Conservation (phyloP, 805 yeast species). For the Schwanniomyces sp. region DNA sequence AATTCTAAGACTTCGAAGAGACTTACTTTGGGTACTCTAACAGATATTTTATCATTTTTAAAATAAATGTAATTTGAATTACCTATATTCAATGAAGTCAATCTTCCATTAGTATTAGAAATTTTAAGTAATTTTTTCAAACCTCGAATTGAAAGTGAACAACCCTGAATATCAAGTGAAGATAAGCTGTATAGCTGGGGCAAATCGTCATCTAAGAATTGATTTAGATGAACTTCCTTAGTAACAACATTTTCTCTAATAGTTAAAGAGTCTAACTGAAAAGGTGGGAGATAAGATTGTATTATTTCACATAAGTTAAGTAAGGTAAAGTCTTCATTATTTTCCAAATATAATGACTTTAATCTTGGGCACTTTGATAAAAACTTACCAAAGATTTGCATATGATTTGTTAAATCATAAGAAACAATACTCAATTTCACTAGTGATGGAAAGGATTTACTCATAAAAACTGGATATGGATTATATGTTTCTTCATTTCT, state of each 20-base stretch:
- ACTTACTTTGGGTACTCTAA: conserved; percentile 9
- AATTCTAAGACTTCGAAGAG: conserved; percentile 17
- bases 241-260: conserved; percentile 28
- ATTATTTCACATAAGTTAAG: conserved; percentile 26
- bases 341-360: conserved; percentile 28
- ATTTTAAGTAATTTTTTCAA: conserved; percentile 38
- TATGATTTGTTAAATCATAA: conserved; percentile 27
- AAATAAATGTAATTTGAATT: conserved; percentile 31
- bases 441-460: conserved; percentile 19
- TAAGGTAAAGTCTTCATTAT: conserved; percentile 28
- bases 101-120: conserved; percentile 26
- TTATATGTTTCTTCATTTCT: conserved; percentile 16
- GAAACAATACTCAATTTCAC: conserved; percentile 26
- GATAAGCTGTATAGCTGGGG: conserved; percentile 20
- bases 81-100: conserved; percentile 33
- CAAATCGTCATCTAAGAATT: conserved; percentile 22
- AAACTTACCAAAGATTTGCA: conserved; percentile 27
- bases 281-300: conserved; percentile 26
- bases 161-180: conserved; percentile 37
- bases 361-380: conserved; percentile 16
- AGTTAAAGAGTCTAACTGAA: conserved; percentile 21
- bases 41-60: conserved; percentile 16
- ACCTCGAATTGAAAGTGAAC: conserved; percentile 41
- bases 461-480: conserved; percentile 25
- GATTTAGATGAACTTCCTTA: conserved; percentile 23